A percentile compares a stretch with the other conserved stretches of the same genome.
Evolutionary conservation across 1,139 yeast genomes (phyloP).

Genomic region (Diutina siamensis): DNA sequence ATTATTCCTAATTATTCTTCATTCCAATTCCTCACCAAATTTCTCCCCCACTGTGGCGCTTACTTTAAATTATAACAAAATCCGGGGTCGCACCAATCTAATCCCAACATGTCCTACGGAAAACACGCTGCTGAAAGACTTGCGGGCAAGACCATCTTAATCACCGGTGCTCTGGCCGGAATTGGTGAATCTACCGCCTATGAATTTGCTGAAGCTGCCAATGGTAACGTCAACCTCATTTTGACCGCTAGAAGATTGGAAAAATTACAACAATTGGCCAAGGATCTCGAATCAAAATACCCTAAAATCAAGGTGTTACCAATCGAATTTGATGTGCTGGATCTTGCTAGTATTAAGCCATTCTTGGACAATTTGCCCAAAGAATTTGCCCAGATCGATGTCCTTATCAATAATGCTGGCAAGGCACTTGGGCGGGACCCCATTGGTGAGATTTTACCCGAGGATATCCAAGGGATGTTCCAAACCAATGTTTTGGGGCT

Average conservation of each 20-base stretch:
- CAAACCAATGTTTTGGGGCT: conserved; percentile 67
- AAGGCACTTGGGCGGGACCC: conserved; percentile 59
- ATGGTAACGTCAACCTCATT: conserved; percentile 54
- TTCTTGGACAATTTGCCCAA: conserved; percentile 40
- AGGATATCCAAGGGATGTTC: conserved; percentile 54
- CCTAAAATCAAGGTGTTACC: conserved; percentile 39
- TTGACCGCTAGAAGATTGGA: conserved; percentile 63
- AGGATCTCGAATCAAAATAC: conserved; percentile 30
- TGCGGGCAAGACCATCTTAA: conserved; percentile 2
- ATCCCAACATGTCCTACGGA: conserved; percentile 35
- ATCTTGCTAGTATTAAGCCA: conserved; percentile 35
- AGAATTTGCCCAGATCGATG: conserved; percentile 48
- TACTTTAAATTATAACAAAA: too few relatives aligned
- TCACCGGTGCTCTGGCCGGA: conserved; percentile 6
- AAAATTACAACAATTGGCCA: conserved; percentile 34
- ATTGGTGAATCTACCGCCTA: conserved; percentile 5
- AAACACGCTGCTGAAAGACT: conserved; percentile 40
- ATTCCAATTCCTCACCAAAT: too few relatives aligned
- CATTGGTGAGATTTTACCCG: conserved; percentile 45
- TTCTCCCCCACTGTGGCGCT: neutral
- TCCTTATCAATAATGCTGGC: conserved; percentile 75
- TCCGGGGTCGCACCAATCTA: neutral
- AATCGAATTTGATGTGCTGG: conserved; percentile 51
- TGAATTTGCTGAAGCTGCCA: conserved; percentile 32
- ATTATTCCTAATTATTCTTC: too few relatives aligned